A percentile compares a stretch with the other conserved stretches of the same genome.
Conservation (phyloP, 345 rosid species). For the Dimocarpus longan region DNA sequence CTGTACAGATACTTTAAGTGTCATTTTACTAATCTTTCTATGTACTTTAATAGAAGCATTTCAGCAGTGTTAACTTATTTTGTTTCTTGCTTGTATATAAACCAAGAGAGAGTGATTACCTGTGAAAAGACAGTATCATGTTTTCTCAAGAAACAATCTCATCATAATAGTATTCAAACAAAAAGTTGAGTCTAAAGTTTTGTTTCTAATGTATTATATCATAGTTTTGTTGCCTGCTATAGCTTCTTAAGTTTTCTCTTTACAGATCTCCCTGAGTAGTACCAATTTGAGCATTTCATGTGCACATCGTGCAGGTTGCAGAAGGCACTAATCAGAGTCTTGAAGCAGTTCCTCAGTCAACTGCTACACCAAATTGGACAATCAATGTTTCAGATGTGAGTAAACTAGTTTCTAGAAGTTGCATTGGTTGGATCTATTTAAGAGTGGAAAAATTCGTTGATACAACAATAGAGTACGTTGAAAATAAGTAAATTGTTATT, state of each 20-base stretch:
- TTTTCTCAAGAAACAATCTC: background rate
- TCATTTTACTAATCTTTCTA: background rate
- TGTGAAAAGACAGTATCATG: background rate
- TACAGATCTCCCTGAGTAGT: background rate
- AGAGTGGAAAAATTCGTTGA: background rate
- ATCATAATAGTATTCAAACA: no score
- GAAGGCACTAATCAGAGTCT: slow-evolving; percentile 18
- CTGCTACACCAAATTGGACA: slow-evolving; percentile 25
- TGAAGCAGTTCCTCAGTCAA: slow-evolving; percentile 26
- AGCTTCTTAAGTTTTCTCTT: slow-evolving; percentile 5
- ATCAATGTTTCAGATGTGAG: slow-evolving; percentile 39
- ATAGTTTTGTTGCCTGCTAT: background rate
- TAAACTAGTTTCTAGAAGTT: background rate
- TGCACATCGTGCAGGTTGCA: slow-evolving; percentile 32
- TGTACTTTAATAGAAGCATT: background rate
- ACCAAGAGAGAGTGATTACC: background rate
- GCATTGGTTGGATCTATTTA: background rate
- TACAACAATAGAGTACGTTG: background rate
- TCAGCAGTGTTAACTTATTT: no score
- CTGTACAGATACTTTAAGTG: background rate
- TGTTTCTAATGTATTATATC: background rate
- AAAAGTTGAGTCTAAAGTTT: background rate
- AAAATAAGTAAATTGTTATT: background rate
- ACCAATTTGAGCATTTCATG: slow-evolving; percentile 15
- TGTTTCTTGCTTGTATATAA: background rate